Evolutionary conservation across 2,329 filamentous ascomycete species (phyloP).

Genomic region (Colletotrichum lindemuthianum): DNA sequence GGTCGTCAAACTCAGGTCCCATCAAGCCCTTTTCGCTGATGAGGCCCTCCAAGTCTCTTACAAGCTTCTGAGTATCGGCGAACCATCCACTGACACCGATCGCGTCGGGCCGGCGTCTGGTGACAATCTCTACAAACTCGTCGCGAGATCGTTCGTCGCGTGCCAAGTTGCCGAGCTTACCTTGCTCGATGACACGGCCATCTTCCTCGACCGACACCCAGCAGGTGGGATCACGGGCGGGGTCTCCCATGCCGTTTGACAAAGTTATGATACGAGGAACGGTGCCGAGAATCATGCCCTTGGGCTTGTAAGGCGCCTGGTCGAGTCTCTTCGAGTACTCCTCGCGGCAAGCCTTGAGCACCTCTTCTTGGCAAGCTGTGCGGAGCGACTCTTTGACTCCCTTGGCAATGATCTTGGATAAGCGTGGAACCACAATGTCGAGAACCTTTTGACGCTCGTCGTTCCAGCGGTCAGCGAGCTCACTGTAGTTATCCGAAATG

Average conservation of each 20-base stretch:
- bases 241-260: conserved; percentile 84
- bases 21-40: conserved; percentile 81
- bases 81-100: conserved; percentile 90
- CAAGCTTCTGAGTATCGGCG: conserved; percentile 84
- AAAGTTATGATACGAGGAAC: conserved; percentile 87
- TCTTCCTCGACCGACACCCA: conserved; percentile 97
- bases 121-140: conserved; percentile 81
- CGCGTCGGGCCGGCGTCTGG: conserved; percentile 86
- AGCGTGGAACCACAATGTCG: conserved; percentile 80
- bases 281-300: conserved; percentile 89
- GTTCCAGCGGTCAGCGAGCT: conserved; percentile 95
- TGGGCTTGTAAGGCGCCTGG: conserved; percentile 95
- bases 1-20: conserved; percentile 83
- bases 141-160: conserved; percentile 74
- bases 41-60: conserved; percentile 82
- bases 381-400: conserved; percentile 95
- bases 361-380: conserved; percentile 91
- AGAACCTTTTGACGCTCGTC: conserved; percentile 85
- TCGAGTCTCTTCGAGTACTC: conserved; percentile 91
- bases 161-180: conserved; percentile 83
- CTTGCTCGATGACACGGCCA: conserved; percentile 87
- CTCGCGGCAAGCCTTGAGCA: conserved; percentile 88
- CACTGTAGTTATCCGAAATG: conserved; percentile 93
- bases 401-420: conserved; percentile 86
- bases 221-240: conserved; percentile 79